These are phyloP conservation scores for Leucocoprinus sp. DNA, from an alignment of 768 basidiomycete species.

Conservation along the genomic window DNA sequence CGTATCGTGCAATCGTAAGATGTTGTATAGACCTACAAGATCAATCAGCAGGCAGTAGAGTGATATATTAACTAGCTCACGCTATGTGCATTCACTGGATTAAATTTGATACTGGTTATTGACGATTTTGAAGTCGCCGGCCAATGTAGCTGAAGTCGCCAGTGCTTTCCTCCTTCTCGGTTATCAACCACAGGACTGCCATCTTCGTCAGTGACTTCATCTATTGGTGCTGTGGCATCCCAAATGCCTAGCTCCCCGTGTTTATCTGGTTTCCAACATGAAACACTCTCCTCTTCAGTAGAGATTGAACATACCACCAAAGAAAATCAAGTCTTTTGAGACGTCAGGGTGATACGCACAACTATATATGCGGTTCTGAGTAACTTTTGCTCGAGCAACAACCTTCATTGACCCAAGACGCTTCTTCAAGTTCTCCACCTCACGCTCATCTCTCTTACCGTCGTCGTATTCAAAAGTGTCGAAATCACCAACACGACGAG, in stretches of 20 bases:
- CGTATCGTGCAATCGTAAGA: constrained; percentile 80
- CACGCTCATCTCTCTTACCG: constrained; percentile 37
- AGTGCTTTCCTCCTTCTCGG: constrained; percentile 64
- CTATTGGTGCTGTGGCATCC: constrained; percentile 68
- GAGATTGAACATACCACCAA: constrained; percentile 49
- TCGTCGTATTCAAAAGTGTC: constrained; percentile 46
- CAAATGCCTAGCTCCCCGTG: constrained; percentile 79
- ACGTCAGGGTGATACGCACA: constrained; percentile 76
- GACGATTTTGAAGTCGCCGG: constrained; percentile 74
- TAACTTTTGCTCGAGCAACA: constrained; percentile 77
- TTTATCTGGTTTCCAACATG: constrained; percentile 47
- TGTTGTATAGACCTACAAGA: constrained; percentile 61
- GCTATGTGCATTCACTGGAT: constrained; percentile 67
- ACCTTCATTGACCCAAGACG: constrained; percentile 50
- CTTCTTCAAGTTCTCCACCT: constrained; percentile 45
- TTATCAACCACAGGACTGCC: constrained; percentile 35
- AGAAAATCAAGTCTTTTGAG: constrained; percentile 78
- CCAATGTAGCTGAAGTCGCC: constrained; percentile 79
- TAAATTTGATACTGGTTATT: constrained; percentile 69
- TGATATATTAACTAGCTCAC: constrained; percentile 29
- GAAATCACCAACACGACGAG: constrained; percentile 33
- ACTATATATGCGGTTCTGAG: constrained; percentile 64
- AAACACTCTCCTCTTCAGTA: neutral
- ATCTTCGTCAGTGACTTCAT: constrained; percentile 63
- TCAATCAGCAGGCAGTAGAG: neutral